A percentile compares a stretch with the other conserved stretches of the same genome.
phyloP scores from a whole-genome alignment of 177 flowering plant genomes.

The Telopea speciosissima region DNA sequence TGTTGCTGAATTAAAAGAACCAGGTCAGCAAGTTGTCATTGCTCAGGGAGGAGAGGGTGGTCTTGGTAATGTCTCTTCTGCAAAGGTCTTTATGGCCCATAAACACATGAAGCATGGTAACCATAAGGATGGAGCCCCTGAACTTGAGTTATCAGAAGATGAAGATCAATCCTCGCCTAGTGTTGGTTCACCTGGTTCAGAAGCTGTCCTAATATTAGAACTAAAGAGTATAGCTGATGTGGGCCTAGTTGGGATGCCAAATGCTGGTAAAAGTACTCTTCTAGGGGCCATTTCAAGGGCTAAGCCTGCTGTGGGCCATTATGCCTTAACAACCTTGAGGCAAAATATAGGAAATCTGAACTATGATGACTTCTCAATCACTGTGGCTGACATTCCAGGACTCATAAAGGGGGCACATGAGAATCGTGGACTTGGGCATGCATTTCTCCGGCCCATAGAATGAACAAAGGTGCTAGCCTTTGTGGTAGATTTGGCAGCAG shows the following conservation, averaged over 20 bases:
- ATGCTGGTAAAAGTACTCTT: slow-evolving; percentile 94
- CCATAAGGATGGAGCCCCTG: slow-evolving; percentile 6
- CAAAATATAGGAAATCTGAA: slow-evolving; percentile 82
- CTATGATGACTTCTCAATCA: slow-evolving; percentile 67
- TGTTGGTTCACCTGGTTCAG: slow-evolving; percentile 60
- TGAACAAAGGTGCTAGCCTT: slow-evolving; percentile 85
- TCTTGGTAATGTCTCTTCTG: slow-evolving; percentile 45
- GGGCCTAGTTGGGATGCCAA: slow-evolving; percentile 93
- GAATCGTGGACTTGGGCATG: slow-evolving; percentile 94
- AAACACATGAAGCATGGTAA: slow-evolving; percentile 17
- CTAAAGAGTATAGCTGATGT: slow-evolving; percentile 93
- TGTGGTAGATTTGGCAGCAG: slow-evolving; percentile 84
- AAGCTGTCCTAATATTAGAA: slow-evolving; percentile 59
- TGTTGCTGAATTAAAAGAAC: slow-evolving; percentile 80
- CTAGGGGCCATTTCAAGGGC: slow-evolving; percentile 87
- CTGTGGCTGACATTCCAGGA: slow-evolving; percentile 94
- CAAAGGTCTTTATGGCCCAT: slow-evolving; percentile 25
- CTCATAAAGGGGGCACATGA: slow-evolving; percentile 85
- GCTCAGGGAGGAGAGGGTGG: slow-evolving; percentile 90
- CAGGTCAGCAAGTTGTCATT: slow-evolving; percentile 56
- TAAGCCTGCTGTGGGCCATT: slow-evolving; percentile 72
- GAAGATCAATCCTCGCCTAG: slow-evolving; percentile 30
- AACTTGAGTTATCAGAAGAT: slow-evolving; percentile 21
- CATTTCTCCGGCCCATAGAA: slow-evolving; percentile 89
- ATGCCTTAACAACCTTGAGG: slow-evolving; percentile 90